Base-by-base conservation (phyloP, 768 basidiomycete species). In the Lactarius hengduanensis region DNA sequence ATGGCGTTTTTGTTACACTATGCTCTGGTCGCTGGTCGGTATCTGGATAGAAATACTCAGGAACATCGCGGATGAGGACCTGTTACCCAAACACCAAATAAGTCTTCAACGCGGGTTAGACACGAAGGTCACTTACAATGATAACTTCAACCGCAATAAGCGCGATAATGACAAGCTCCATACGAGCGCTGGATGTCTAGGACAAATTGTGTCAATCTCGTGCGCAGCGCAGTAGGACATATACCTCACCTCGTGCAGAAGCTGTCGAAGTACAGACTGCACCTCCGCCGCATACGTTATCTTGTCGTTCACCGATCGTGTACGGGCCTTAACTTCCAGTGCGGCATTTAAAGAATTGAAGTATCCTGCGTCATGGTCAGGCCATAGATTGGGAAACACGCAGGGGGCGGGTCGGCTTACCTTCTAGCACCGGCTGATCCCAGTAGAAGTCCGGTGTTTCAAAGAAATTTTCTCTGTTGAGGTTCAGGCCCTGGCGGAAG, bases 81-180 rank as follows among this genome's bases (percentile, higher is more conserved):
- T 91, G 68, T 61, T 54, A 28, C 26, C 4, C 28, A 61, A 59
- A 38, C 6, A n/a, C 26, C 58, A 65, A n/a, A 38, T 64, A 56
- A 64, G 32, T 41, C 20, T 8, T 26, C 18, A 8, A 34, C 57
- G 2, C 15, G 28, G 53, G 40, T 58, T 36, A 38, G 16, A 22
- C 8, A 55, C 10, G 34, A 34, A 40, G 43, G 41, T 40, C 10
- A 79, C 87, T 74, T 72, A 95, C 94, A 59, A 97, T 90, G 71
- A 94, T 81, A n/a, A 95, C 94, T 76, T 96, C 94, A 13, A 97
- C 93, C 0, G 95, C 92, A 72, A 98, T 97, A 58, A 98, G 88
- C 1, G 86, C 83, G 70, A 98, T 98, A 74, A 98, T 98, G 68
- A 98, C 91, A 5, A 96, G 80, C 77, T 98, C 96, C 91, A 98